phyloP scores from a whole-genome alignment of 441 rosid species.

The Lagerstroemia fauriei region DNA sequence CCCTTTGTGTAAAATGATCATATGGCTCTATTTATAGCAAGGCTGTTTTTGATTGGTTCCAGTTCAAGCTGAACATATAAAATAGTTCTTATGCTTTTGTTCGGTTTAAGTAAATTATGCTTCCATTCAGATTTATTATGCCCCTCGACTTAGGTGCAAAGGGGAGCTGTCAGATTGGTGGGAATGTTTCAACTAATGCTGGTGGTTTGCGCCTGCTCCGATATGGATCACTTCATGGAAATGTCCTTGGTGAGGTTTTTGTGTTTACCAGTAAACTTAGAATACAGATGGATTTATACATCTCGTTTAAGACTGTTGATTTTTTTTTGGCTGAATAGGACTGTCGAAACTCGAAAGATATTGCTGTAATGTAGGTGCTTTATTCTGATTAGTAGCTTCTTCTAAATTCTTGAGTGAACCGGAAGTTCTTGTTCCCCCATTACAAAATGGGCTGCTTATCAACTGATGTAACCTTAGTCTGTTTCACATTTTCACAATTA shows the following conservation, averaged over 20 bases:
- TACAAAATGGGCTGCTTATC: background rate
- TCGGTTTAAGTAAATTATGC: constrained; percentile 40
- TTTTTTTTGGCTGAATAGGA: background rate
- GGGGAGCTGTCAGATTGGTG: constrained; percentile 99
- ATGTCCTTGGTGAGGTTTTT: constrained; percentile 61
- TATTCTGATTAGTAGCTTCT: background rate
- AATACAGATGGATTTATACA: constrained; percentile 1
- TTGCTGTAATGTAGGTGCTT: background rate
- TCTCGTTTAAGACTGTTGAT: background rate
- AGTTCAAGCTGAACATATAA: background rate
- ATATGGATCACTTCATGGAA: constrained; percentile 91
- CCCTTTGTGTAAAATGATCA: background rate
- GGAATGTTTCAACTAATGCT: constrained; percentile 96
- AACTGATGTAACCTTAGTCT: background rate
- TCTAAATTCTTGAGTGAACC: background rate
- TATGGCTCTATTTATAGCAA: background rate
- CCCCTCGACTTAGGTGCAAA: constrained; percentile 99
- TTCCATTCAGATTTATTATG: constrained; percentile 88
- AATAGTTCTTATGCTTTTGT: constrained; percentile 7
- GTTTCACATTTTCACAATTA: background rate
- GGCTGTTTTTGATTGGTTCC: background rate
- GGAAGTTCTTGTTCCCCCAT: background rate
- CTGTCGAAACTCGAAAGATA: background rate
- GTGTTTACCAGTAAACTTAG: background rate
- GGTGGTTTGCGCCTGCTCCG: constrained; percentile 95